Conservation (phyloP, 2,329 filamentous ascomycete species). For the Fusarium equiseti region DNA sequence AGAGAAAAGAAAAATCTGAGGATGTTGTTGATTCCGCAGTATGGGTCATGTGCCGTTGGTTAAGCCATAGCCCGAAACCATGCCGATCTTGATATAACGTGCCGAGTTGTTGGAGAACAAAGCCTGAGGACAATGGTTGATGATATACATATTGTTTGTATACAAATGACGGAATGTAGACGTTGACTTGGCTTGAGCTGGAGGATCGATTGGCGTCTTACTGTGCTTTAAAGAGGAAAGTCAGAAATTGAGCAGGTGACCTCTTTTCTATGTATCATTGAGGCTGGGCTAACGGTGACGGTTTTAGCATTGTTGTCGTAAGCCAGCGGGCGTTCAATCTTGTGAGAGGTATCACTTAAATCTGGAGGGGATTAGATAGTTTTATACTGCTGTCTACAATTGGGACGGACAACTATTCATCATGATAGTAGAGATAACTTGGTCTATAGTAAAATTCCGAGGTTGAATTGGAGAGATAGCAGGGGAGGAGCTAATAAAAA, state of each 20-base stretch:
- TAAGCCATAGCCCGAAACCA: conserved; percentile 3
- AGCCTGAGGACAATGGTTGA: conserved; percentile 1
- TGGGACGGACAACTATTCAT: neutral
- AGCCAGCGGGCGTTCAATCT: conserved; percentile 11
- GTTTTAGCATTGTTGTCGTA: conserved; percentile 15
- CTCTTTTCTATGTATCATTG: conserved; percentile 11
- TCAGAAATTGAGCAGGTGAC: conserved; percentile 40
- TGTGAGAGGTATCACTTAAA: neutral
- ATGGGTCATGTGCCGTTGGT: conserved; percentile 17
- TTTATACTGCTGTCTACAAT: neutral
- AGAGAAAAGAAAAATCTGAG: neutral
- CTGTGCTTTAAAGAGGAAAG: conserved; percentile 25
- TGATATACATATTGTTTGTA: conserved; percentile 1
- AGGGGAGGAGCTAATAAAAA: neutral
- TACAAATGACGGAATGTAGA: conserved; percentile 5
- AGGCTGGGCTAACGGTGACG: conserved; percentile 28
- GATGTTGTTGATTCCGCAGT: conserved; percentile 26
- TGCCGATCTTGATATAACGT: neutral
- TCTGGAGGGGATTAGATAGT: neutral
- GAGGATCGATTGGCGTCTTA: conserved; percentile 22
- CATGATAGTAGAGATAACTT: neutral
- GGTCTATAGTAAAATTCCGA: neutral
- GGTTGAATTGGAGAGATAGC: neutral
- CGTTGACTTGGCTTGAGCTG: conserved; percentile 3
- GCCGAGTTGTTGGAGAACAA: conserved; percentile 8